Percentiles rank a stretch among this genome's conserved stretches.
Conservation (phyloP, 495 filamentous ascomycete species). For the Aspergillus nanangensis region DNA sequence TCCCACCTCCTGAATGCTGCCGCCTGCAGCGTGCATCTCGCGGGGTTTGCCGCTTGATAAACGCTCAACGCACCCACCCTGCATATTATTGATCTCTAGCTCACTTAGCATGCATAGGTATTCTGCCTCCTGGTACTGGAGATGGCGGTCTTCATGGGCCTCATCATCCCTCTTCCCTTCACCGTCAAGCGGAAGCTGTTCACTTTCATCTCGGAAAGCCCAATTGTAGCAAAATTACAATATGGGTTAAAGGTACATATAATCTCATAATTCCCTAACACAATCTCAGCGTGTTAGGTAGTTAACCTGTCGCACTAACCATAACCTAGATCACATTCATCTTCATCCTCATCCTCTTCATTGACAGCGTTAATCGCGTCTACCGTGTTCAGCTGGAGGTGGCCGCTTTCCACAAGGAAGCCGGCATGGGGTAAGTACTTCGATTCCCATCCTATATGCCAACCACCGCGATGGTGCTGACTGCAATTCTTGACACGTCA, state of each 20-base stretch:
- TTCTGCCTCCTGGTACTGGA: conserved; percentile 88
- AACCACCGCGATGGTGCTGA: conserved; percentile 2
- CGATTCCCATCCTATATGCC: not conserved
- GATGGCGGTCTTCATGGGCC: conserved; percentile 87
- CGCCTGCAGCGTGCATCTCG: conserved; percentile 9
- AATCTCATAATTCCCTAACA: too few species aligned
- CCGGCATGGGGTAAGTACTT: conserved; percentile 37
- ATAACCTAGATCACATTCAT: conserved; percentile 97
- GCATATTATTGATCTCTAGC: not conserved
- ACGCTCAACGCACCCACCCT: not conserved
- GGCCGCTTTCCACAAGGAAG: conserved; percentile 50
- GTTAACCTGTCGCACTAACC: too few species aligned
- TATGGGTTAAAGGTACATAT: conserved; percentile 76
- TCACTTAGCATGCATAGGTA: conserved; percentile 53
- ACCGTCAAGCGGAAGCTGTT: conserved; percentile 83
- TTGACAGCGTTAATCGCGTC: conserved; percentile 98
- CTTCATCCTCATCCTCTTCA: conserved; percentile 95
- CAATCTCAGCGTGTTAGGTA: too few species aligned
- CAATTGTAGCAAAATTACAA: conserved; percentile 71
- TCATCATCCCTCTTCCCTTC: conserved; percentile 91
- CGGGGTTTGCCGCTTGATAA: not conserved
- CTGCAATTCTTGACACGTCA: conserved; percentile 26
- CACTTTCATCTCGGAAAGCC: conserved; percentile 87
- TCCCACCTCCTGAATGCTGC: not conserved
- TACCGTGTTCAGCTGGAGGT: conserved; percentile 94